Percentiles rank a stretch among this genome's conserved stretches.
phyloP scores from a whole-genome alignment of 768 basidiomycete species.

The Pisolithus microcarpus region DNA sequence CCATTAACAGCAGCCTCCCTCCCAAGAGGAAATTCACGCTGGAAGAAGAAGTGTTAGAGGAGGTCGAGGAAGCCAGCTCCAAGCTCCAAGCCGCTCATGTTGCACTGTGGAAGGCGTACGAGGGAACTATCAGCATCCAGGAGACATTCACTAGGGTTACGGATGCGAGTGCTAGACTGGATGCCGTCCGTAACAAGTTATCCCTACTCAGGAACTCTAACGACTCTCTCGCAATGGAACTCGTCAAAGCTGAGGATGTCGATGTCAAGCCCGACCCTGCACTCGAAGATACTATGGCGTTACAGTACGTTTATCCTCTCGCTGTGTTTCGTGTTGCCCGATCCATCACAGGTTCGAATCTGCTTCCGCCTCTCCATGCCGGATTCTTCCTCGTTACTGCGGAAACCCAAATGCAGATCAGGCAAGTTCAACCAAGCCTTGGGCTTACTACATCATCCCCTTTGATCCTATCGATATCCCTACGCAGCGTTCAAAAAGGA shows the following conservation, averaged over 20 bases:
- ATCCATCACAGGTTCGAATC: background rate
- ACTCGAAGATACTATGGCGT: background rate
- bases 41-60: background rate
- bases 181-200: background rate
- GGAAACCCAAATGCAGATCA: background rate
- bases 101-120: background rate
- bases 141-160: background rate
- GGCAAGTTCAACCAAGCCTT: background rate
- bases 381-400: background rate
- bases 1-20: background rate
- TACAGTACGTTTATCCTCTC: background rate
- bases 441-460: background rate
- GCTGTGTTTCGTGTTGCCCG: background rate
- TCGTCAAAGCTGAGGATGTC: background rate
- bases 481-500: background rate
- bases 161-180: background rate
- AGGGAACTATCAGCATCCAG: background rate
- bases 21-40: background rate
- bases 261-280: background rate
- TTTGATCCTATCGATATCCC: background rate
- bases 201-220: background rate
- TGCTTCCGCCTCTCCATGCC: background rate
- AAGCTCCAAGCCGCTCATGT: background rate
- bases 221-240: background rate
- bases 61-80: background rate